Evolutionary conservation across 306 rosid species (phyloP).

Genomic region (Ormosia semicastrata): DNA sequence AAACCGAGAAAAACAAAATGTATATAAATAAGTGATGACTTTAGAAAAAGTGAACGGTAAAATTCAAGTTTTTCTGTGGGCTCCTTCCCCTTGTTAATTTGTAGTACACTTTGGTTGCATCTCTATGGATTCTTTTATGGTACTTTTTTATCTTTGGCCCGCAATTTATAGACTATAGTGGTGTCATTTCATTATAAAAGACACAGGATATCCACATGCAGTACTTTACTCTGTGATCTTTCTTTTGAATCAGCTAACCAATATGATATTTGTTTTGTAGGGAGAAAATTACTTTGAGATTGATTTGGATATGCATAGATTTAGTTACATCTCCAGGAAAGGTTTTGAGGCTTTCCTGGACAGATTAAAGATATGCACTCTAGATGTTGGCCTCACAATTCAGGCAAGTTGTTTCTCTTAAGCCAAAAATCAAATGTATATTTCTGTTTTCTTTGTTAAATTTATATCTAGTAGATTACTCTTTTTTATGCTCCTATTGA

Average conservation of each 20-base stretch:
- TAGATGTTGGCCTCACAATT: slow-evolving; percentile 95
- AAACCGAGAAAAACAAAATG: slow-evolving; percentile 2
- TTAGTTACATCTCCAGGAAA: slow-evolving; percentile 91
- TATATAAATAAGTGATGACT: slow-evolving; percentile 1
- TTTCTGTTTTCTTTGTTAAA: no score
- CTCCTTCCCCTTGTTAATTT: slow-evolving; percentile 24
- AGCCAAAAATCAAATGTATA: neutral
- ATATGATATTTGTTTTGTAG: slow-evolving; percentile 34
- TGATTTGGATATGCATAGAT: slow-evolving; percentile 97
- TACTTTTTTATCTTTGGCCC: slow-evolving; percentile 26
- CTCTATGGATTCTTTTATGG: slow-evolving; percentile 33
- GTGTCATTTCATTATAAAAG: slow-evolving; percentile 38
- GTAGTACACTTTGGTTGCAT: slow-evolving; percentile 17
- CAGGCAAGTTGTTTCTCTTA: slow-evolving; percentile 57
- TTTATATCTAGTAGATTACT: neutral
- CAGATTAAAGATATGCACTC: slow-evolving; percentile 72
- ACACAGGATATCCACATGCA: slow-evolving; percentile 19
- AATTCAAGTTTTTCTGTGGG: slow-evolving; percentile 26
- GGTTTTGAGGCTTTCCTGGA: slow-evolving; percentile 93
- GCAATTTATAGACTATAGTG: slow-evolving; percentile 11
- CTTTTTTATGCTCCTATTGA: neutral
- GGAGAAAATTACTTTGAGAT: slow-evolving; percentile 96
- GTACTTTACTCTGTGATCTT: neutral
- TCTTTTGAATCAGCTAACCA: slow-evolving; percentile 14
- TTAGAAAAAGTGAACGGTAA: slow-evolving; percentile 8